Base-by-base conservation (phyloP, 352 stramenopile genomes). In the Pythium insidiosum region DNA sequence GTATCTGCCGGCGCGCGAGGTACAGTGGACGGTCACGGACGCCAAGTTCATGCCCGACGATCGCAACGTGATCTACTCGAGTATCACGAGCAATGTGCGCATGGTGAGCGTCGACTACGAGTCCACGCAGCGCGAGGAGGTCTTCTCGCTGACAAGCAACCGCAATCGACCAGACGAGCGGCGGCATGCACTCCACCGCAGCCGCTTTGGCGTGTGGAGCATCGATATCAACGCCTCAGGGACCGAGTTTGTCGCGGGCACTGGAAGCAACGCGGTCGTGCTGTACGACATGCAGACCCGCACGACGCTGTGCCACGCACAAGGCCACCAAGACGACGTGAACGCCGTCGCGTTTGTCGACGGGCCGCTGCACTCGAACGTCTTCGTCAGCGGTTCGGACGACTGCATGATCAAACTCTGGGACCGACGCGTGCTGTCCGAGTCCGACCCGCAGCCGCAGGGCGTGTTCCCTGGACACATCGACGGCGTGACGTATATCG, bases 261-360 rank as follows among this genome's bases (percentile, higher is more conserved):
- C 81, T 13, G 80, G 73, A 7, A 71, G 62, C 45, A 86, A 79
- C 45, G 80, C 63, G 37, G 72, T 93, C 20, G 63, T 90, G 28
- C 53, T 93, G 6, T 86, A 88, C 58, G 75, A 93, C 37, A 88
- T 93, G 71, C 51, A 78, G 52, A 77, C 74, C n/a, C 58, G 63
- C 33, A 79, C 66, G 37, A 57, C 70, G 5, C 39, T 88, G 53
- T 86, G 73, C 41, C 71, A 93, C 43, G 74, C 82, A 16, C 44
- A 77, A 16, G 81, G 72, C 3, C 81, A 93, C 53, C 47, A 75
- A 12, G 68, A 93, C 37, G 69, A 93, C 38, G 76, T 93, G 33
- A 93, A 93, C 33, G 78, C 77, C 6, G 87, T 93, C 38, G 75
- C 77, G 11, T 93, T 93, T 47, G 77, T 90, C 15, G 81, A 93